Percentiles rank a stretch among this genome's conserved stretches.
These are phyloP conservation scores for Antitrichia curtipendula DNA, from an alignment of 225 moss, liverwort and hornwort species.

Conservation along the genomic window DNA sequence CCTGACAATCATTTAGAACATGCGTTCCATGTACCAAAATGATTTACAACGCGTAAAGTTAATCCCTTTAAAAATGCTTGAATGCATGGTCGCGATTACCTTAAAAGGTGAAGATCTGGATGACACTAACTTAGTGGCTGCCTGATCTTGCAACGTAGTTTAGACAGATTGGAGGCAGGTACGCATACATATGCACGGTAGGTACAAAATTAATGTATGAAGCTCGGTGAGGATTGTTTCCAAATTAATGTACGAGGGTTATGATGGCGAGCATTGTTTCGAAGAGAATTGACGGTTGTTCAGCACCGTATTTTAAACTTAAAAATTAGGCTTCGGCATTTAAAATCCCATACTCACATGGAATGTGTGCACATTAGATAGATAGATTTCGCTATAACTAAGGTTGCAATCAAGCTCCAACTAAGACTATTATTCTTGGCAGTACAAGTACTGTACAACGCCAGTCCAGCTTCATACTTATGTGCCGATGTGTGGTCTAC, in stretches of 20 bases:
- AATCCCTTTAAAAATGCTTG: neutral
- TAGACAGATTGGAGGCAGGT: conserved; percentile 1
- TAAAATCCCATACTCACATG: neutral
- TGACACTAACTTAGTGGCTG: neutral
- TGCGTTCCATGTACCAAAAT: neutral
- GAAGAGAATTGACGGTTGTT: neutral
- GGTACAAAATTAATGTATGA: conserved; percentile 1
- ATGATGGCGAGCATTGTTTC: neutral
- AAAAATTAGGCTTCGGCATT: neutral
- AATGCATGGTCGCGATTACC: neutral
- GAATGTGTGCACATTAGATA: neutral
- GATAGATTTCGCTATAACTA: neutral
- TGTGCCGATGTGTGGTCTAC: neutral
- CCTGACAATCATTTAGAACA: no score
- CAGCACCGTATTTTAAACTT: neutral
- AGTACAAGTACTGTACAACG: neutral
- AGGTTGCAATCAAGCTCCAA: neutral
- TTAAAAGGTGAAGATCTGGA: neutral
- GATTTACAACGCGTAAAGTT: neutral
- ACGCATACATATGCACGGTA: neutral
- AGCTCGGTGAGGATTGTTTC: neutral
- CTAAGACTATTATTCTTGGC: neutral
- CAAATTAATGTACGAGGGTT: neutral
- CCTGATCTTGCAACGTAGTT: neutral
- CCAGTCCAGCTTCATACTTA: neutral